Percentiles rank a stretch among this genome's conserved stretches.
Conservation (phyloP, 768 basidiomycete species). For the Boletus vinaceobasis region DNA sequence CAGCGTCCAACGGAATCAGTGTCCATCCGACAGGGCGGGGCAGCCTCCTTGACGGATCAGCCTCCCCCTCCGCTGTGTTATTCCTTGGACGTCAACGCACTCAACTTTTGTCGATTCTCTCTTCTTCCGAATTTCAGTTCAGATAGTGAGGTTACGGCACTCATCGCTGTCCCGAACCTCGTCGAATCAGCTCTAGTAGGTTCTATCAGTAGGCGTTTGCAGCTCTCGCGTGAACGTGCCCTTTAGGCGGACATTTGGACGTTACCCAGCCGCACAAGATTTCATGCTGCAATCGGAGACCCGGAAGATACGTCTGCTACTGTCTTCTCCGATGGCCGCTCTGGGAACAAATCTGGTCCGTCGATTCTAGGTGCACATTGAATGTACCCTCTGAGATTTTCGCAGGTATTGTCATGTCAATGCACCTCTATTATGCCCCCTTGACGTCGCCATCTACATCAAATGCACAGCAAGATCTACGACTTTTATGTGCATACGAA, state of each 20-base stretch:
- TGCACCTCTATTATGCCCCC: conserved; percentile 56
- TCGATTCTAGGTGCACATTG: neutral
- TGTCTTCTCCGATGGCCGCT: conserved; percentile 41
- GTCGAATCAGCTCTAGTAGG: conserved; percentile 81
- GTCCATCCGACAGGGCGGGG: conserved; percentile 48
- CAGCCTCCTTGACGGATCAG: conserved; percentile 50
- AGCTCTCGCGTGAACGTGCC: neutral
- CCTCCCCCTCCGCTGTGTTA: conserved; percentile 52
- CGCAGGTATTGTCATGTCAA: conserved; percentile 84
- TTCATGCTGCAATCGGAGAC: conserved; percentile 86
- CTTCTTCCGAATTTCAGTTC: conserved; percentile 39
- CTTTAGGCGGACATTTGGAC: conserved; percentile 83
- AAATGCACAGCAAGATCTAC: conserved; percentile 40
- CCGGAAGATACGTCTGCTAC: conserved; percentile 30
- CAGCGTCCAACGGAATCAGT: conserved; percentile 45
- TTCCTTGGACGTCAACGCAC: conserved; percentile 85
- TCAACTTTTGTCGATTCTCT: conserved; percentile 92
- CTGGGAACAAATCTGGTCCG: conserved; percentile 56
- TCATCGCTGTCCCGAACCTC: conserved; percentile 84
- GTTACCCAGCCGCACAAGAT: conserved; percentile 60
- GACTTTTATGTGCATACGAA: conserved; percentile 78
- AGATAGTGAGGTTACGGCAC: conserved; percentile 31
- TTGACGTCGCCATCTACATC: conserved; percentile 32
- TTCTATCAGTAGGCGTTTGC: neutral
- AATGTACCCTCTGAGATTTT: neutral